Percentiles rank a stretch among this genome's conserved stretches.
These are phyloP conservation scores for Trypethelium eluteriae DNA, from an alignment of 495 filamentous ascomycete genomes.

Conservation along the genomic window DNA sequence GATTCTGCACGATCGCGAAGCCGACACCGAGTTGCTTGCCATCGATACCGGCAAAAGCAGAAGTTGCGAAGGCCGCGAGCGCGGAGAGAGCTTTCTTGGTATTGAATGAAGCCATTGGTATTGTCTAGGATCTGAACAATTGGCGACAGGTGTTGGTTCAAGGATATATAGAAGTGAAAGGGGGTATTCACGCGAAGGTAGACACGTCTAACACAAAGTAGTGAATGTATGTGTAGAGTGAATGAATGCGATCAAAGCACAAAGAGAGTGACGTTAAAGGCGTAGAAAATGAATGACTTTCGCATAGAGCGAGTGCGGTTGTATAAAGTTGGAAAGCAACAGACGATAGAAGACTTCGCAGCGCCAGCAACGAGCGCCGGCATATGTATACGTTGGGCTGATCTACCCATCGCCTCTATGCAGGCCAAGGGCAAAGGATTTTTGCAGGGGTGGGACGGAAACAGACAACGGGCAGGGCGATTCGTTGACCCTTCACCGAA, in stretches of 20 bases:
- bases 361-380: conserved; percentile 1
- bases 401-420: conserved; percentile 6
- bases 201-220: not conserved
- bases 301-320: not conserved
- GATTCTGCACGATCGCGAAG: conserved; percentile 22
- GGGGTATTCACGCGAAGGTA: conserved; percentile 2
- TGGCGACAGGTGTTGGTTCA: not conserved
- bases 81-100: not conserved
- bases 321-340: not conserved
- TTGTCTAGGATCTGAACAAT: not conserved
- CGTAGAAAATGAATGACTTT: conserved; percentile 9
- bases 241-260: conserved; percentile 8
- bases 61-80: not conserved
- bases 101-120: conserved; percentile 4
- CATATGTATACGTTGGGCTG: conserved; percentile 6
- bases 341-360: not conserved
- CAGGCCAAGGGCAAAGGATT: conserved; percentile 1
- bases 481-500: conserved; percentile 3
- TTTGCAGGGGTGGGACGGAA: not conserved
- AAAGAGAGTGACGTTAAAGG: conserved; percentile 8
- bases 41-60: conserved; percentile 13
- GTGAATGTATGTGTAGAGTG: conserved; percentile 3
- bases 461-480: conserved; percentile 7
- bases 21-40: conserved; percentile 18
- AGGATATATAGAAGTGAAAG: conserved; percentile 2